Evolutionary conservation across 192 early-diverging fungal genomes (phyloP).

Genomic region (Coemansia sp.): DNA sequence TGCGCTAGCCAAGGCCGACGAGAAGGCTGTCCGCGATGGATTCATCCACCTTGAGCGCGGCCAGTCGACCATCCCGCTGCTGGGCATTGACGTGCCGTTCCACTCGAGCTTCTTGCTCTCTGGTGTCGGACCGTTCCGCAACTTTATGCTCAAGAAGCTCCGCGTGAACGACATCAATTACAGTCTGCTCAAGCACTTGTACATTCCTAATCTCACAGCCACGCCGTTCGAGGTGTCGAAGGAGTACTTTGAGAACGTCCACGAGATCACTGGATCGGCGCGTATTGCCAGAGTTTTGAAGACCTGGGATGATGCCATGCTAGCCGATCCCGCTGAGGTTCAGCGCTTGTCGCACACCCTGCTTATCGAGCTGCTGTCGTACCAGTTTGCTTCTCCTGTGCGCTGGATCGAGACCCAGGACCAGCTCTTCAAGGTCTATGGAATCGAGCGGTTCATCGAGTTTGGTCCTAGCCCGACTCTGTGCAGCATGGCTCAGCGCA

Average conservation of each 20-base stretch:
- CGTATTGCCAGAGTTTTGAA: conserved; percentile 75
- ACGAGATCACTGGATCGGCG: conserved; percentile 72
- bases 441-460: conserved; percentile 89
- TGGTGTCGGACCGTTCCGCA: conserved; percentile 91
- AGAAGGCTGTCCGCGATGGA: conserved; percentile 62
- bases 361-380: conserved; percentile 87
- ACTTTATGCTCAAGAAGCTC: conserved; percentile 81
- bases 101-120: conserved; percentile 91
- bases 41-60: conserved; percentile 80
- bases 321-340: conserved; percentile 68
- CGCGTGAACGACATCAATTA: conserved; percentile 84
- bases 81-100: conserved; percentile 95
- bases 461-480: conserved; percentile 92
- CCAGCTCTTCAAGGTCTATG: conserved; percentile 80
- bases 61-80: conserved; percentile 85
- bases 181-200: conserved; percentile 75
- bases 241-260: conserved; percentile 78
- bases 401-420: conserved; percentile 99
- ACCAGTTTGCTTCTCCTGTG: conserved; percentile 94
- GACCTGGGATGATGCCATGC: conserved; percentile 70
- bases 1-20: conserved; percentile 65
- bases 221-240: conserved; percentile 77
- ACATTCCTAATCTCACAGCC: conserved; percentile 95
- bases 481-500: conserved; percentile 90
- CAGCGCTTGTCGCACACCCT: conserved; percentile 86